Evolutionary conservation across 148 eudicot species (phyloP).

Genomic region (Amaranthus hypochondriacus): DNA sequence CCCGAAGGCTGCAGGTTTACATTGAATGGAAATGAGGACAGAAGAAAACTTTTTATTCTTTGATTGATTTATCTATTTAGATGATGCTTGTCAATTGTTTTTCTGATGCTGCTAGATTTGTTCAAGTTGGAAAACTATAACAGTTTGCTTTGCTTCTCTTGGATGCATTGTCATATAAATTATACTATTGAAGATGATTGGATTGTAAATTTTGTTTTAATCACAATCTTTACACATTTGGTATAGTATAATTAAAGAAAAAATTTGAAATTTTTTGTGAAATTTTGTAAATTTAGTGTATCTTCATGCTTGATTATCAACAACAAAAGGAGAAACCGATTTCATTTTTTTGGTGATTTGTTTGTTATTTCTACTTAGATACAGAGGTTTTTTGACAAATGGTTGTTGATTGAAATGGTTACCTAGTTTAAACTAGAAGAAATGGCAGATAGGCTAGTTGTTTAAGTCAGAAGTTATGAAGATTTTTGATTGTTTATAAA

Average conservation of each 20-base stretch:
- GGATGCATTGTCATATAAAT: constrained; percentile 3
- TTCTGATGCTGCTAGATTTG: constrained; percentile 11
- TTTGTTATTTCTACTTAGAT: too few species aligned
- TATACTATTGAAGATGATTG: background rate
- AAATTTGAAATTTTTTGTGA: background rate
- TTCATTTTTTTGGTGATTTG: too few species aligned
- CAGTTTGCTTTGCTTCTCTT: constrained; percentile 6
- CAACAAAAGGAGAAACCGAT: background rate
- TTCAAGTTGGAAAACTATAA: constrained; percentile 11
- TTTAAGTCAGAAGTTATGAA: too few species aligned
- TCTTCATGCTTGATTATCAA: background rate
- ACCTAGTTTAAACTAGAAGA: too few species aligned
- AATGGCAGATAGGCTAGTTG: too few species aligned
- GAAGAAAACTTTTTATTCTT: background rate
- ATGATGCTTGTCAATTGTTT: background rate
- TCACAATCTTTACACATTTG: background rate
- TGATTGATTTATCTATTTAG: constrained; percentile 5
- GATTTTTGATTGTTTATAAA: too few species aligned
- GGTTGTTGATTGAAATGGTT: too few species aligned
- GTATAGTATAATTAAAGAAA: background rate
- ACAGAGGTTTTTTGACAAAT: too few species aligned
- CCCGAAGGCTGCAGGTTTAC: too few species aligned
- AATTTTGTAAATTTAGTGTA: background rate
- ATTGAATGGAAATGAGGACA: background rate
- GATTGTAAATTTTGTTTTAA: background rate